Base-by-base conservation (phyloP, 768 basidiomycete genomes). In the Suillus plorans region DNA sequence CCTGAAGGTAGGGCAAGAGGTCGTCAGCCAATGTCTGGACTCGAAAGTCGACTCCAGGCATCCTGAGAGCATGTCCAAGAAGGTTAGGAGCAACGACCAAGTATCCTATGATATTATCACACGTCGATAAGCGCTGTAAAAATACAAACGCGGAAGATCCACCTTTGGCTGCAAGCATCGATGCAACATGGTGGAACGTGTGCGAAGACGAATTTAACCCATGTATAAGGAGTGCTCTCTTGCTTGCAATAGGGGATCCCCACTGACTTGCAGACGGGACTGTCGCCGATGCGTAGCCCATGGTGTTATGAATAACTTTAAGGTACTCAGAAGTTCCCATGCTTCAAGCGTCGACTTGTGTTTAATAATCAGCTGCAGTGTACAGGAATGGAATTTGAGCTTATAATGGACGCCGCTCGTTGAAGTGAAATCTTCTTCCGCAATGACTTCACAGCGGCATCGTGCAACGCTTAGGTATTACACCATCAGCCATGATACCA, bases 1-100 rank as follows among this genome's bases (percentile, higher is more conserved):
- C 60, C 37, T 49, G 14, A 20, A 64, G 36, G 31, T 45, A 61
- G 9, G 62, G 62, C 14, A 63, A 52, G 22, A 63, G 45, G 57
- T 58, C 57, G 9, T 58, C 39, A n/a, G 39, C 49, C 16, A 65
- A 47, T 28, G 62, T 50, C 28, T 50, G 62, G n/a, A 45, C 45
- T n/a, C 1, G 16, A 22, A 63, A 44, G 52, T 65, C 49, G 0
- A 31, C 57, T 5, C 39, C 59, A 16, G 65, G 57, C 18, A 13
- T 25, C 0, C 6, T 31, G 20, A 70, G 67, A 42, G 66, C 71
- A 20, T 74, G 74, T 8, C 69, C 70, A 20, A 72, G 67, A 3
- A 70, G 37, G 52, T 72, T 72, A 13, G 73, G 73, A 16, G 71
- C 73, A 0, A 41, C 66, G 45, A 75, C 71, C 34, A 69, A 66